A percentile compares a stretch with the other conserved stretches of the same genome.
Conservation (phyloP, 2,329 filamentous ascomycete species). For the Colletotrichum simmondsii region DNA sequence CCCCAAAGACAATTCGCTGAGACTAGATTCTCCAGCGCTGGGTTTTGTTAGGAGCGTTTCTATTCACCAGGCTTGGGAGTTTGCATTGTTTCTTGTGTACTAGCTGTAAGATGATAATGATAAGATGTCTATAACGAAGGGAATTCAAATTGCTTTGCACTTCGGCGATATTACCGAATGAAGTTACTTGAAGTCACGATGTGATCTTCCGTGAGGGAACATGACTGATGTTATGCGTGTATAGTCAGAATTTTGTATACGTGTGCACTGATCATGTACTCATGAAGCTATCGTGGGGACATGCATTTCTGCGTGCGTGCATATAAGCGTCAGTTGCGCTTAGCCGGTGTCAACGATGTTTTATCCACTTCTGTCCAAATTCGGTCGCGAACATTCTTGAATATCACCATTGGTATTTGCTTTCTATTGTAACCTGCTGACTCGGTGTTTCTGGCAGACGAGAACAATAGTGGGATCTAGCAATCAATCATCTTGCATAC, state of each 20-base stretch:
- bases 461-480: too few relatives aligned
- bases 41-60: neutral
- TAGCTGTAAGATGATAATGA: slow-evolving; percentile 12
- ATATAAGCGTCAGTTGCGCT: neutral
- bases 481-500: too few relatives aligned
- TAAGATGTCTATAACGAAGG: slow-evolving; percentile 14
- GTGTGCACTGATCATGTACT: neutral
- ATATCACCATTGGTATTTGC: too few relatives aligned
- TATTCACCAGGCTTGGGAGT: neutral
- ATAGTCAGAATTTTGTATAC: too few relatives aligned
- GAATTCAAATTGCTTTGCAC: neutral
- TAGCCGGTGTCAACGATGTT: neutral
- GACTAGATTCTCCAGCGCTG: neutral
- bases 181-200: neutral
- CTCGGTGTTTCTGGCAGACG: too few relatives aligned
- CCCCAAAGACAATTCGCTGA: neutral
- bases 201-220: neutral
- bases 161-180: neutral
- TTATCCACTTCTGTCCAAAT: neutral
- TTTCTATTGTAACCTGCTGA: too few relatives aligned
- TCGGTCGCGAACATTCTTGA: neutral
- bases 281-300: neutral
- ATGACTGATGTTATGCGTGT: neutral
- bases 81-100: neutral
- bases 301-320: neutral